Percentiles rank a stretch among this genome's conserved stretches.
phyloP scores from a whole-genome alignment of 2,329 filamentous ascomycete species.

The Zymoseptoria brevis region DNA sequence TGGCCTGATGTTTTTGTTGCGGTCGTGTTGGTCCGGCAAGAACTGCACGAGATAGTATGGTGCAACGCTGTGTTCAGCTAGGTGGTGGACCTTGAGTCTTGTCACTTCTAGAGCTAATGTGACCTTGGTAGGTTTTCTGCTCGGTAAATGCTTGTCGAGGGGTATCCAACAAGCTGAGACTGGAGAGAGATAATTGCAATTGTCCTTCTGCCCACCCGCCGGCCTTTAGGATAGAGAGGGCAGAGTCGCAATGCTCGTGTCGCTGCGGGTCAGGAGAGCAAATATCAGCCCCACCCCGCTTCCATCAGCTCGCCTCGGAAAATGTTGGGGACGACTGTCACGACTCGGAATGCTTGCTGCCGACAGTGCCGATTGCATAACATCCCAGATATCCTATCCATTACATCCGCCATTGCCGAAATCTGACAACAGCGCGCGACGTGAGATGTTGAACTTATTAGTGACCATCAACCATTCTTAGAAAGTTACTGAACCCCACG shows the following conservation, averaged over 20 bases:
- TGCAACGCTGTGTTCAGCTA: too few relatives aligned
- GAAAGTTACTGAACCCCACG: neutral
- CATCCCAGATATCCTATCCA: neutral
- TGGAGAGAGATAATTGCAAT: neutral
- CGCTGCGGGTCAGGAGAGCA: neutral
- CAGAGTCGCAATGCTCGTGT: neutral
- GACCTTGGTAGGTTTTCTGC: too few relatives aligned
- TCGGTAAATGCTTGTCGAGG: too few relatives aligned
- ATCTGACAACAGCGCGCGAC: neutral
- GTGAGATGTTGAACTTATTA: neutral
- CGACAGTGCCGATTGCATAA: neutral
- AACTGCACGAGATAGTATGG: too few relatives aligned
- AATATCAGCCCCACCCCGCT: neutral
- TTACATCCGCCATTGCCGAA: neutral
- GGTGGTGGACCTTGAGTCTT: too few relatives aligned
- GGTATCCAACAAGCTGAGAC: neutral
- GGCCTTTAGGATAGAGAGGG: neutral
- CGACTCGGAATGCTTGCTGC: neutral
- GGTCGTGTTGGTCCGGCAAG: too few relatives aligned
- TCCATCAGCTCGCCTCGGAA: neutral
- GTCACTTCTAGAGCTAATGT: too few relatives aligned
- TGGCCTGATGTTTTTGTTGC: too few relatives aligned
- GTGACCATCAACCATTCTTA: too few relatives aligned
- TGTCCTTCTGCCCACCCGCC: neutral
- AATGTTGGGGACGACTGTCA: neutral